Percentiles rank a stretch among this genome's conserved stretches.
phyloP scores from a whole-genome alignment of 2,329 filamentous ascomycete species.

The Cadophora sp. region DNA sequence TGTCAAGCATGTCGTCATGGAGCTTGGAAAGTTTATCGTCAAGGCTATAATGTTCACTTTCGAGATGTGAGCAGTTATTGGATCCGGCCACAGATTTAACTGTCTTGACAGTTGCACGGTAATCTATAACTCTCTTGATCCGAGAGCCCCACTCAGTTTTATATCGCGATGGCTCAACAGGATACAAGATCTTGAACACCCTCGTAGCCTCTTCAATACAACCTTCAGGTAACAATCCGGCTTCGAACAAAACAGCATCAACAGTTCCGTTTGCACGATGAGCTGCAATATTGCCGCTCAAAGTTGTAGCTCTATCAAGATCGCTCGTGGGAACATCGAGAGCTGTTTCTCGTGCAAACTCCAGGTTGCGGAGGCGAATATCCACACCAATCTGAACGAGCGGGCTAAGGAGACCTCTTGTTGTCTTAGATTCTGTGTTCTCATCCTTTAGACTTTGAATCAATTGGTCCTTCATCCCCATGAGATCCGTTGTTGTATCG shows the following conservation, averaged over 20 bases:
- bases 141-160: too few species aligned
- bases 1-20: neutral
- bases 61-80: neutral
- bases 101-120: conserved; percentile 23
- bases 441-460: too few species aligned
- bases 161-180: neutral
- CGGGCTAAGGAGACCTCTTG: neutral
- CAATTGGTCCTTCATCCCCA: too few species aligned
- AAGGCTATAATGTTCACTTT: neutral
- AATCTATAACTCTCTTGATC: conserved; percentile 7
- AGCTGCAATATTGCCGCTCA: conserved; percentile 20
- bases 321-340: neutral
- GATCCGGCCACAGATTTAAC: neutral
- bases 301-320: conserved; percentile 14
- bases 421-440: neutral
- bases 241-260: conserved; percentile 22
- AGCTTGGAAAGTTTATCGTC: neutral
- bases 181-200: conserved; percentile 3
- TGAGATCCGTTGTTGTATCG: too few species aligned
- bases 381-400: conserved; percentile 8
- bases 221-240: conserved; percentile 3
- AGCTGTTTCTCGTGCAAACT: conserved; percentile 3
- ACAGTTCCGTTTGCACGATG: conserved; percentile 21
- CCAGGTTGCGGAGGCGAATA: conserved; percentile 5
- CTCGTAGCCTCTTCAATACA: neutral